phyloP scores from a whole-genome alignment of 257 asterid species.

The Verbascum thapsus region DNA sequence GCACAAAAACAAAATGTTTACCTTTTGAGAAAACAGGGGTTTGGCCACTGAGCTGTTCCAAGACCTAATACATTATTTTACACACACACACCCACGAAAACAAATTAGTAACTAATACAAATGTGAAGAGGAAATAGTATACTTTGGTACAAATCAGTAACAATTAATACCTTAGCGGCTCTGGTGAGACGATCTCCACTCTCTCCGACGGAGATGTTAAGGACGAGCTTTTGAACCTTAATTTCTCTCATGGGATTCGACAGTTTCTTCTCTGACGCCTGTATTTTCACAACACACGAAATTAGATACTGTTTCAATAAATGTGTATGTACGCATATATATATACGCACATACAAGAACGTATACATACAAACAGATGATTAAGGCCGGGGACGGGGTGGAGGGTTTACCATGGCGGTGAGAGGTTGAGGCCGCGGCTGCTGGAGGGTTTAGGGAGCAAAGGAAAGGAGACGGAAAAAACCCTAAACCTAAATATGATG shows the following conservation, averaged over 20 bases:
- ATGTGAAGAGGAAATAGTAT: not conserved
- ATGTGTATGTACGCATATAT: too few species aligned
- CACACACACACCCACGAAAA: not conserved
- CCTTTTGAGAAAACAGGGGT: conserved; percentile 72
- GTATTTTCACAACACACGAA: conserved; percentile 24
- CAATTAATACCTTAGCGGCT: conserved; percentile 63
- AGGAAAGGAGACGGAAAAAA: too few species aligned
- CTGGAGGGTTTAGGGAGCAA: too few species aligned
- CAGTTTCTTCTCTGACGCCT: conserved; percentile 69
- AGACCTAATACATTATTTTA: conserved; percentile 33
- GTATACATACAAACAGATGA: not conserved
- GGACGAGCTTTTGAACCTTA: conserved; percentile 71
- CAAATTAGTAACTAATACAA: too few species aligned
- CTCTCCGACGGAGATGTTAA: conserved; percentile 70
- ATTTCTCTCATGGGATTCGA: conserved; percentile 66
- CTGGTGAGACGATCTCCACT: conserved; percentile 77
- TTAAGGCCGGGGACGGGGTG: too few species aligned
- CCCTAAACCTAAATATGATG: too few species aligned
- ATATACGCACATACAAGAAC: too few species aligned
- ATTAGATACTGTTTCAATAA: not conserved
- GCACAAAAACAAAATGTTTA: conserved; percentile 17
- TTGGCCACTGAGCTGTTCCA: conserved; percentile 67
- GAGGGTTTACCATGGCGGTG: too few species aligned
- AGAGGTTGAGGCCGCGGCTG: too few species aligned
- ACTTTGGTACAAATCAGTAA: conserved; percentile 18